Percentiles rank a stretch among this genome's conserved stretches.
Evolutionary conservation across 164 flowering plant genomes (phyloP).

Genomic region (Piper longum): DNA sequence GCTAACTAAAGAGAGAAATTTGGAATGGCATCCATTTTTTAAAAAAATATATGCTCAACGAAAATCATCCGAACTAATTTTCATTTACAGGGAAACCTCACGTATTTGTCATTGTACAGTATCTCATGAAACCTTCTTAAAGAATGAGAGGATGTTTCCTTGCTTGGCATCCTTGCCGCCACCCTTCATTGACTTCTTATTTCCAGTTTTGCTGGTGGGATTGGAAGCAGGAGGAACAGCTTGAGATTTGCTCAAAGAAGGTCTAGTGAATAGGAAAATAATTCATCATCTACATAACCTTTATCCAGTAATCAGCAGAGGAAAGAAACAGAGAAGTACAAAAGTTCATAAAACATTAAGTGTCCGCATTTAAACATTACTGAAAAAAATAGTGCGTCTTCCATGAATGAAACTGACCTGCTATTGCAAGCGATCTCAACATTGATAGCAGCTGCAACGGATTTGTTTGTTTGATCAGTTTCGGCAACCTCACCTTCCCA

Average conservation of each 20-base stretch:
- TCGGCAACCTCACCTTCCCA: slow-evolving; percentile 77
- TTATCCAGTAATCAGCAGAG: not conserved
- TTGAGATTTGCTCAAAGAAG: not conserved
- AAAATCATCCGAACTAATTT: too few species aligned
- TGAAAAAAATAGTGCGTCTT: not conserved
- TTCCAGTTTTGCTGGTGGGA: slow-evolving; percentile 43
- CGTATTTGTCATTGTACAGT: not conserved
- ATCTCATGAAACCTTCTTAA: slow-evolving; percentile 31
- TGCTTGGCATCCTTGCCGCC: slow-evolving; percentile 70
- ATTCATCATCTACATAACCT: not conserved
- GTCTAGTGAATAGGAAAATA: not conserved
- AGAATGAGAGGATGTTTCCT: slow-evolving; percentile 79
- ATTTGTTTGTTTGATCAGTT: slow-evolving; percentile 21
- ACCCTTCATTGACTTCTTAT: slow-evolving; percentile 48
- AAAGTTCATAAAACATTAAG: not conserved
- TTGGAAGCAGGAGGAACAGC: not conserved
- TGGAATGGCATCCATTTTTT: too few species aligned
- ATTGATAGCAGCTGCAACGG: slow-evolving; percentile 11
- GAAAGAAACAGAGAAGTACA: too few species aligned
- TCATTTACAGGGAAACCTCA: not conserved
- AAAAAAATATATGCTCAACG: too few species aligned
- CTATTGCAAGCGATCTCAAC: slow-evolving; percentile 5
- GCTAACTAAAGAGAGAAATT: too few species aligned
- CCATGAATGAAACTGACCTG: slow-evolving; percentile 29
- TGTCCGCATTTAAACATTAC: not conserved